Evolutionary conservation across 139 green algal species (phyloP).

Genomic region (Chlamydomonas sphaeroides): DNA sequence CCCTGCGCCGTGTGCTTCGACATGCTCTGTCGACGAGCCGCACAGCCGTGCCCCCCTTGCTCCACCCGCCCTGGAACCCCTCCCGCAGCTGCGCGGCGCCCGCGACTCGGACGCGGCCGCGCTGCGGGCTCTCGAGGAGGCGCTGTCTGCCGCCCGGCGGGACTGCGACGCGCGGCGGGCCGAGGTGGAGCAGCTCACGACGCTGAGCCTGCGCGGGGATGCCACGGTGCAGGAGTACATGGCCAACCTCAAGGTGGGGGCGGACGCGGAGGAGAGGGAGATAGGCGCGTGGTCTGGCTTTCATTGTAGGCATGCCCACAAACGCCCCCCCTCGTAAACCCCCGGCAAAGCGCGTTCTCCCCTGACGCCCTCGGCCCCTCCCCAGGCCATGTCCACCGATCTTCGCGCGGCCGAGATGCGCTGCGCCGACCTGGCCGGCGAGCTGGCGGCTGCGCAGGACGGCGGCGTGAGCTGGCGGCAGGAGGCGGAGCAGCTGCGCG

Average conservation of each 20-base stretch:
- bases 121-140: constrained; percentile 37
- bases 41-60: no score
- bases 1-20: no score
- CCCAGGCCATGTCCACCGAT: constrained; percentile 62
- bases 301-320: neutral
- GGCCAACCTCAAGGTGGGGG: constrained; percentile 64
- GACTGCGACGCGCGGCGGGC: constrained; percentile 30
- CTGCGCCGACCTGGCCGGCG: constrained; percentile 48
- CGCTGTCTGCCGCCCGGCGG: constrained; percentile 21
- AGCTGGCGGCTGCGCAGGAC: constrained; percentile 55
- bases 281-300: no score
- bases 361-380: no score
- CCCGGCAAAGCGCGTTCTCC: no score
- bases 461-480: constrained; percentile 20
- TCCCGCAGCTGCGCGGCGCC: constrained; percentile 37
- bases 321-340: neutral
- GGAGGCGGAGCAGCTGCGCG: constrained; percentile 46
- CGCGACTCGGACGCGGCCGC: constrained; percentile 25
- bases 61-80: no score
- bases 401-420: constrained; percentile 61
- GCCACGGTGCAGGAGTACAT: constrained; percentile 81
- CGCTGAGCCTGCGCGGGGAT: constrained; percentile 68
- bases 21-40: no score
- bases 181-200: constrained; percentile 74
- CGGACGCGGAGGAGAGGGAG: neutral